Evolutionary conservation across 257 asterid genomes (phyloP).

Genomic region (Phtheirospermum japonicum): DNA sequence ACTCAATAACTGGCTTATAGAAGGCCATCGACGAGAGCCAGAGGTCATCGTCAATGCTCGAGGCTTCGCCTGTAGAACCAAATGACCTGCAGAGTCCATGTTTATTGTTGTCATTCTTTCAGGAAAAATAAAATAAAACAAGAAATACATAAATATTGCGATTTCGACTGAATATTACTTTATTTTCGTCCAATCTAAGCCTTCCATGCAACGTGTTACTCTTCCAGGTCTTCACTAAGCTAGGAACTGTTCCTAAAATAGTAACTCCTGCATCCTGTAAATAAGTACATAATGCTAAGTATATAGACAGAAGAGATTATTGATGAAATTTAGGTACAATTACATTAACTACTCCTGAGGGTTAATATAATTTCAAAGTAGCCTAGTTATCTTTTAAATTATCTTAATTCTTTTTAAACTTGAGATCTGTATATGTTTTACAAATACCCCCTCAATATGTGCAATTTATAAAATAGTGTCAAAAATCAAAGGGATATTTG

Average conservation of each 20-base stretch:
- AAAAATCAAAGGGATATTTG: background rate
- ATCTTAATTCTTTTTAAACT: no score
- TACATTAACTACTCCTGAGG: background rate
- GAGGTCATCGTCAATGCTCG: constrained; percentile 84
- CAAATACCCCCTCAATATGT: background rate
- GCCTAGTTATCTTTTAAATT: no score
- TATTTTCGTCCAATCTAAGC: constrained; percentile 85
- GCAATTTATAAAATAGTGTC: background rate
- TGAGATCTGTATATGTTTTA: no score
- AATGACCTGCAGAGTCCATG: constrained; percentile 36
- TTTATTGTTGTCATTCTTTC: constrained; percentile 12
- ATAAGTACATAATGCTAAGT: no score
- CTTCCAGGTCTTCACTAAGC: constrained; percentile 94
- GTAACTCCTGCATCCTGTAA: constrained; percentile 88
- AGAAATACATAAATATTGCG: background rate
- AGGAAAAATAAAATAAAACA: background rate
- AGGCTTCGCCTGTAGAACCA: constrained; percentile 85
- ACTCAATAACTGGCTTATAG: constrained; percentile 75
- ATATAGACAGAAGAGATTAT: constrained; percentile 2
- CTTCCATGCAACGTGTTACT: constrained; percentile 76
- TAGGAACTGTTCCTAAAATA: constrained; percentile 87
- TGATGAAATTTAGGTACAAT: background rate
- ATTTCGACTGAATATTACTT: constrained; percentile 37
- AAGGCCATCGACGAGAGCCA: constrained; percentile 88
- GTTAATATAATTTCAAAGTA: background rate